phyloP scores from a whole-genome alignment of 1,139 yeast genomes.

The Yamadazyma diospyri region DNA sequence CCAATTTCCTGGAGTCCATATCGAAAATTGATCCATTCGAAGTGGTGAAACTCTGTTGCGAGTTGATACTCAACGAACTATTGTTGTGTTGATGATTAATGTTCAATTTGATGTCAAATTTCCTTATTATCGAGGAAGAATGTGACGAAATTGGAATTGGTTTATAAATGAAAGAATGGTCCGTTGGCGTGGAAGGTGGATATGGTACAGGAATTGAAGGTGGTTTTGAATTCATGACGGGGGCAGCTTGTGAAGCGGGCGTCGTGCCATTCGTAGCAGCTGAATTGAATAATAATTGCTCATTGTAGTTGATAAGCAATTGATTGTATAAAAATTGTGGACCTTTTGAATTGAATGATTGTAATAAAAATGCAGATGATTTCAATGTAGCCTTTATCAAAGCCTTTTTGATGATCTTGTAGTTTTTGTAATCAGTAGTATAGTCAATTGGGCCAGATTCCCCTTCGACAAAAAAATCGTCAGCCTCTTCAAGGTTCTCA shows the following conservation, averaged over 20 bases:
- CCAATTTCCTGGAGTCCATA: slow-evolving; percentile 22
- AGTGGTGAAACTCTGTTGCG: slow-evolving; percentile 21
- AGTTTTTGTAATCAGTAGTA: slow-evolving; percentile 21
- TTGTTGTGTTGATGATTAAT: slow-evolving; percentile 20
- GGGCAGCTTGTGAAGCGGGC: background rate
- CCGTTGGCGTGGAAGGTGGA: slow-evolving; percentile 3
- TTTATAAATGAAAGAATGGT: slow-evolving; percentile 15
- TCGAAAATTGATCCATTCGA: slow-evolving; percentile 29
- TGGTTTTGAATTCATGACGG: slow-evolving; percentile 6
- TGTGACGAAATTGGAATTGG: slow-evolving; percentile 17
- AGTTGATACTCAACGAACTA: slow-evolving; percentile 29
- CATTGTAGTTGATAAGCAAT: slow-evolving; percentile 18
- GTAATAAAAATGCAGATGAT: slow-evolving; percentile 32
- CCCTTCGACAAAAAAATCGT: slow-evolving; percentile 13
- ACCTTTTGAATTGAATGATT: slow-evolving; percentile 32
- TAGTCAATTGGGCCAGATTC: slow-evolving; percentile 3
- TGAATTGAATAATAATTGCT: slow-evolving; percentile 11
- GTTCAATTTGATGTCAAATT: slow-evolving; percentile 11
- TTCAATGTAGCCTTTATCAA: slow-evolving; percentile 30
- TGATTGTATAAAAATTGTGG: slow-evolving; percentile 32
- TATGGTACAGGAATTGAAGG: slow-evolving; percentile 7
- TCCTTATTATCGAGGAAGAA: slow-evolving; percentile 12
- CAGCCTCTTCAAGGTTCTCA: slow-evolving; percentile 8
- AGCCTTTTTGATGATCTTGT: slow-evolving; percentile 29
- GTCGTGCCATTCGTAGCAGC: background rate